Evolutionary conservation across 441 rosid genomes (phyloP).

Genomic region (Eruca vesicaria): DNA sequence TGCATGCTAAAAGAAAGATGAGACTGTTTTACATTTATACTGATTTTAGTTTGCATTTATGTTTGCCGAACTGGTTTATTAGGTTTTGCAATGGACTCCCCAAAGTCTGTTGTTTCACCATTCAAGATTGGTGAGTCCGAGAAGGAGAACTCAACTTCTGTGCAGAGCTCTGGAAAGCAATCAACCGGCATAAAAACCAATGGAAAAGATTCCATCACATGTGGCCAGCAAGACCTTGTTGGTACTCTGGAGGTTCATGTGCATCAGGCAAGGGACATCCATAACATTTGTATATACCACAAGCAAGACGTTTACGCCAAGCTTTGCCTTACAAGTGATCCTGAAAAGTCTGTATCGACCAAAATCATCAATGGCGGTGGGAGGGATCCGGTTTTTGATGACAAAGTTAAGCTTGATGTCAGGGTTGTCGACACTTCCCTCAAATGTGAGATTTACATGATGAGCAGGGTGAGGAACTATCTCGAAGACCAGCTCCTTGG

Average conservation of each 20-base stretch:
- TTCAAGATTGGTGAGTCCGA: slow-evolving; percentile 59
- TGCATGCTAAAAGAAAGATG: slow-evolving; percentile 9
- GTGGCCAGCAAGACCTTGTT: slow-evolving; percentile 40
- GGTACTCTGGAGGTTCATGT: slow-evolving; percentile 77
- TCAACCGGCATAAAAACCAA: slow-evolving; percentile 44
- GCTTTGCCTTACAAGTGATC: slow-evolving; percentile 86
- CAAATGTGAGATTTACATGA: slow-evolving; percentile 94
- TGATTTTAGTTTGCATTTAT: slow-evolving; percentile 4
- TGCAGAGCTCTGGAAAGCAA: slow-evolving; percentile 34
- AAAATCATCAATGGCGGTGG: slow-evolving; percentile 98
- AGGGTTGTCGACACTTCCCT: slow-evolving; percentile 69
- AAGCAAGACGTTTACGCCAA: slow-evolving; percentile 99
- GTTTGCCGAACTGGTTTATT: slow-evolving; percentile 35
- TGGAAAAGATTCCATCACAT: slow-evolving; percentile 34
- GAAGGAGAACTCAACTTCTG: slow-evolving; percentile 42
- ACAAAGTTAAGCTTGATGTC: slow-evolving; percentile 61
- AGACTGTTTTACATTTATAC: not conserved
- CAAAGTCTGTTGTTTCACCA: slow-evolving; percentile 94
- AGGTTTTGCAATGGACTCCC: slow-evolving; percentile 74
- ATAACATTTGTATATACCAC: slow-evolving; percentile 98
- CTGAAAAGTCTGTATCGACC: slow-evolving; percentile 73
- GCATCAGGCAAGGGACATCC: slow-evolving; percentile 98
- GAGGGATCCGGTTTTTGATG: slow-evolving; percentile 91
- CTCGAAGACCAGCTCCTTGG: slow-evolving; percentile 97
- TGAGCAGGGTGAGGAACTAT: slow-evolving; percentile 98